These are phyloP conservation scores for Russula sp. DNA, from an alignment of 768 basidiomycete genomes.

Conservation along the genomic window DNA sequence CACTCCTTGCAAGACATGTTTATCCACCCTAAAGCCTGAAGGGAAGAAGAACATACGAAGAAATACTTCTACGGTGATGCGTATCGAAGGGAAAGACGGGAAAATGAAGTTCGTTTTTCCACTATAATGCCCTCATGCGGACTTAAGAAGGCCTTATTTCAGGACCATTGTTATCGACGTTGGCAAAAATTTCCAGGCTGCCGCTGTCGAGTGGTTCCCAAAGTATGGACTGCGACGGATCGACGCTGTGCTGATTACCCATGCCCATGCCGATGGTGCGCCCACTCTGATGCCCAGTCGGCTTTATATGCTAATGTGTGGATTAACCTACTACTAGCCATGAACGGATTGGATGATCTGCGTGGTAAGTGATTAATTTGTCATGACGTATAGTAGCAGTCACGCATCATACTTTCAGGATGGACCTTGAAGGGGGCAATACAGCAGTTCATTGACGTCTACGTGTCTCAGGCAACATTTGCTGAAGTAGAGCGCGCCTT, in stretches of 20 bases:
- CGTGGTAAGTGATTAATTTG: constrained; percentile 50
- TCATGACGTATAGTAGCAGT: neutral
- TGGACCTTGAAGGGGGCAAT: constrained; percentile 71
- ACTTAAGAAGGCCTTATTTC: constrained; percentile 1
- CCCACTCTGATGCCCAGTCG: constrained; percentile 4
- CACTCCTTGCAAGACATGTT: constrained; percentile 58
- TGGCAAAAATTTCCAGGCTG: constrained; percentile 75
- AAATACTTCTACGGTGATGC: constrained; percentile 73
- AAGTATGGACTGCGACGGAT: constrained; percentile 69
- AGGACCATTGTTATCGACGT: constrained; percentile 82
- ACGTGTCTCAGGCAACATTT: constrained; percentile 64
- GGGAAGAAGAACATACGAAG: constrained; percentile 83
- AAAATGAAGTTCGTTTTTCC: constrained; percentile 49
- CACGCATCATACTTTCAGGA: constrained; percentile 40
- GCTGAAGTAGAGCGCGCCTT: constrained; percentile 65
- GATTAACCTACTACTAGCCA: constrained; percentile 46
- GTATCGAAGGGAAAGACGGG: constrained; percentile 44
- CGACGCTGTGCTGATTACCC: constrained; percentile 77
- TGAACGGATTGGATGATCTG: constrained; percentile 88
- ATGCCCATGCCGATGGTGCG: constrained; percentile 80
- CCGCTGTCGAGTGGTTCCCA: constrained; percentile 58
- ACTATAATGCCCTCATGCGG: neutral
- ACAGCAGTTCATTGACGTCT: constrained; percentile 72
- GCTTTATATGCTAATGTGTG: neutral
- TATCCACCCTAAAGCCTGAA: constrained; percentile 61